Percentiles rank a stretch among this genome's conserved stretches.
Evolutionary conservation across 2,329 filamentous ascomycete species (phyloP).

Genomic region (Venturia carpophila): DNA sequence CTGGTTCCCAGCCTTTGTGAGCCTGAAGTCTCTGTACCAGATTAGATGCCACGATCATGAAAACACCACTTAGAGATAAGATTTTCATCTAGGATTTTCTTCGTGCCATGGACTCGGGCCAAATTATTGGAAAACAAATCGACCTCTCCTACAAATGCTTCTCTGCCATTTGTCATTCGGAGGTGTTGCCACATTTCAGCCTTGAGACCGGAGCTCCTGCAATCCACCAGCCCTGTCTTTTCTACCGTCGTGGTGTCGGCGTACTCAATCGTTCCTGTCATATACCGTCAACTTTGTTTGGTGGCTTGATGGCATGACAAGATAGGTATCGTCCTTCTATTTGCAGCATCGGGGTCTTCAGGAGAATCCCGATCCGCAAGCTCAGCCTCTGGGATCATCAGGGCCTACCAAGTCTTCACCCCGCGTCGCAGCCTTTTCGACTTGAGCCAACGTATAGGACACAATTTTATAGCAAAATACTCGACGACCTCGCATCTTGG

Average conservation of each 20-base stretch:
- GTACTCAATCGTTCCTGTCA: background rate
- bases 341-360: background rate
- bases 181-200: background rate
- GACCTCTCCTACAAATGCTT: background rate
- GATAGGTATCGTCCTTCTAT: background rate
- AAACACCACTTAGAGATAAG: background rate
- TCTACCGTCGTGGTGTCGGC: background rate
- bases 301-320: background rate
- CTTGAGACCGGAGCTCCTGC: background rate
- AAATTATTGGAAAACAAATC: background rate
- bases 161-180: background rate
- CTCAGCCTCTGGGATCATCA: slow-evolving; percentile 2
- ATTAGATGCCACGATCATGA: background rate
- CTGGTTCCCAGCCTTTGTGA: background rate
- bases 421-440: background rate
- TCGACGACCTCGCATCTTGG: background rate
- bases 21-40: background rate
- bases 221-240: background rate
- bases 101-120: background rate
- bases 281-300: background rate
- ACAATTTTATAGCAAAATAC: background rate
- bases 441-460: background rate
- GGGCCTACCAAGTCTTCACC: background rate
- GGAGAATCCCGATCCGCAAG: background rate
- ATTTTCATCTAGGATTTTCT: background rate